A percentile compares a stretch with the other conserved stretches of the same genome.
These are phyloP conservation scores for Tylopilus intermedius DNA, from an alignment of 768 basidiomycete species.

Conservation along the genomic window DNA sequence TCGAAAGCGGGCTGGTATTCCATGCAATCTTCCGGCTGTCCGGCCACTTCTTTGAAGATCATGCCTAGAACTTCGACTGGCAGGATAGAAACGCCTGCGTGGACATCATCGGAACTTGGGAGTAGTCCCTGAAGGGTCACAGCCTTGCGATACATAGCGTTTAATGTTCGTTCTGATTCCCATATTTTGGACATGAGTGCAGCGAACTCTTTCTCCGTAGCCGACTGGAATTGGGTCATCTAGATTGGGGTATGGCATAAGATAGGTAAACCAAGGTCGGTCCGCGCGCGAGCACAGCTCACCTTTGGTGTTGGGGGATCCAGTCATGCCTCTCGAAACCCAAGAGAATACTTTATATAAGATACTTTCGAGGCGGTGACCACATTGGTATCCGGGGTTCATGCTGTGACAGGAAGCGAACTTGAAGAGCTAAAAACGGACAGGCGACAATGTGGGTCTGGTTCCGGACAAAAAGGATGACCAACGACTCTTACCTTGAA, in stretches of 20 bases:
- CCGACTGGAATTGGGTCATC: slow-evolving; percentile 10
- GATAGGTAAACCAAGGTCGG: background rate
- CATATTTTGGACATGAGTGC: slow-evolving; percentile 19
- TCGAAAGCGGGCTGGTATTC: slow-evolving; percentile 1
- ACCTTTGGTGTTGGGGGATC: slow-evolving; percentile 7
- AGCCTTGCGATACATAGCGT: slow-evolving; percentile 19
- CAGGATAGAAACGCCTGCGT: slow-evolving; percentile 15
- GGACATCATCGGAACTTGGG: background rate
- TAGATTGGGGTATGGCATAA: background rate
- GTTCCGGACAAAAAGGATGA: background rate
- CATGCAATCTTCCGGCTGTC: background rate
- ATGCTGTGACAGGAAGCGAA: slow-evolving; percentile 4
- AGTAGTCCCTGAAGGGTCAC: slow-evolving; percentile 9
- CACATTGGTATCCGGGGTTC: background rate
- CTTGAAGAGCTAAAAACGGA: background rate
- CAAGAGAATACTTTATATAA: slow-evolving; percentile 12
- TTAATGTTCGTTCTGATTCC: slow-evolving; percentile 16
- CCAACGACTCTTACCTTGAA: background rate
- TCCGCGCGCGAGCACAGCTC: background rate
- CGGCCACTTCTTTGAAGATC: slow-evolving; percentile 21
- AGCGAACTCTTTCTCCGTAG: slow-evolving; percentile 13
- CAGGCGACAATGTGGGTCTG: background rate
- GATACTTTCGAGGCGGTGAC: slow-evolving; percentile 7
- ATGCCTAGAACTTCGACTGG: slow-evolving; percentile 27
- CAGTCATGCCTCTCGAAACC: background rate